Base-by-base conservation (phyloP, 1,284 basidiomycete species). In the Microbotryomycetes sp. region DNA sequence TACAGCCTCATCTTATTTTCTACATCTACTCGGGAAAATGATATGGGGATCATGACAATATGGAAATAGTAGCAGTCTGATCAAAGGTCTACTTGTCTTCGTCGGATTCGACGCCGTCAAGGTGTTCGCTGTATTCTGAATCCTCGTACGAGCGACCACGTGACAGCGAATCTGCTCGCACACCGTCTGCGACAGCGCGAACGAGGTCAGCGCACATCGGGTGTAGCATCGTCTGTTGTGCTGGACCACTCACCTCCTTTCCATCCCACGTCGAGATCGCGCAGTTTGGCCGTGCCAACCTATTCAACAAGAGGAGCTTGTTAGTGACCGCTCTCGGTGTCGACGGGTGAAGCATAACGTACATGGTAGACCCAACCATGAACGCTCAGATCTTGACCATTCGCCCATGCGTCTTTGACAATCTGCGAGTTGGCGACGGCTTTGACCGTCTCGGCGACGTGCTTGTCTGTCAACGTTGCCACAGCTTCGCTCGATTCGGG, bases 301-400 rank as follows among this genome's bases (percentile, higher is more conserved):
- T 36, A 1, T 12, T 26, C n/a, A 16, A 16, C n/a, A 42, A 14
- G 22, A 19, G 26, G 22, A 55, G 36, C 32, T 12, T 15, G 15
- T 23, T 15, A 5, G 6, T 28, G 19, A 26, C 49, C 19, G 30
- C 26, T 19, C 4, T 26, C 16, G 6, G 28, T 12, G n/a, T n/a
- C 6, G 12, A n/a, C 23, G 31, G 15, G 36, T 19, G 19, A 9
- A 19, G 19, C 36, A 9, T 42, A 19, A 19, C 36, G 12, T 23
- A 42, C 67, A 58, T 89, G 84, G 74, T 89, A 92, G 46, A 92
- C 82, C 86, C 87, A 90, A 2, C 90, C 90, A 71, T 93, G 89
- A 9, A 92, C 83, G 75, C 78, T 82, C 46, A 92, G 78, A 58
- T 71, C 69, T 52, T 71, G 59, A 9, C 72, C 71, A 19, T 79